Percentiles rank a stretch among this genome's conserved stretches.
phyloP scores from a whole-genome alignment of 2,329 filamentous ascomycete genomes.

The Hysterium pulicare region DNA sequence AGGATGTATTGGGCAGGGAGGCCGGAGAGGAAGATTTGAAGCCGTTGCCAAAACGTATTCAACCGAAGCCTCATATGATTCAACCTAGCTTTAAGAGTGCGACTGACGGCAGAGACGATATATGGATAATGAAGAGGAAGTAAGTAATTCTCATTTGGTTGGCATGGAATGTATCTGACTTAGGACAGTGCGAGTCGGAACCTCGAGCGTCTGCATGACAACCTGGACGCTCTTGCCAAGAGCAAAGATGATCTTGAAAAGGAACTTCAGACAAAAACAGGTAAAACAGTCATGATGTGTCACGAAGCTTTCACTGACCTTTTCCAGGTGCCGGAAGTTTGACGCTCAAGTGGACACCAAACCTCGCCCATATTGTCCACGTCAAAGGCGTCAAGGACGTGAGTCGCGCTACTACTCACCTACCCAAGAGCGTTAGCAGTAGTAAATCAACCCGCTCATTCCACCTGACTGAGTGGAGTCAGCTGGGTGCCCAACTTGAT shows the following conservation, averaged over 20 bases:
- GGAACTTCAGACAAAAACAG: constrained; percentile 59
- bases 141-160: constrained; percentile 13
- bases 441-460: constrained; percentile 84
- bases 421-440: constrained; percentile 62
- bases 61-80: constrained; percentile 32
- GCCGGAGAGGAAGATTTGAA: constrained; percentile 60
- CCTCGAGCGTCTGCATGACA: constrained; percentile 64
- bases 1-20: constrained; percentile 62
- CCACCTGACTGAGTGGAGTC: constrained; percentile 78
- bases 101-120: constrained; percentile 45
- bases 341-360: constrained; percentile 80
- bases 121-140: constrained; percentile 61
- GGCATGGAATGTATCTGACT: not conserved
- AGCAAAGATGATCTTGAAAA: constrained; percentile 62
- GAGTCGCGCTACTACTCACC: constrained; percentile 29
- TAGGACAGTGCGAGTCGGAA: constrained; percentile 57
- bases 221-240: constrained; percentile 58
- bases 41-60: constrained; percentile 33
- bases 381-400: constrained; percentile 71
- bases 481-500: constrained; percentile 75
- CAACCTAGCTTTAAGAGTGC: constrained; percentile 30
- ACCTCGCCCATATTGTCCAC: constrained; percentile 85
- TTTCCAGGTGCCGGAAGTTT: constrained; percentile 45
- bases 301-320: constrained; percentile 1
- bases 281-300: constrained; percentile 11